A percentile compares a stretch with the other conserved stretches of the same genome.
Evolutionary conservation across 345 rosid genomes (phyloP).

Genomic region (Microthlaspi erraticum): DNA sequence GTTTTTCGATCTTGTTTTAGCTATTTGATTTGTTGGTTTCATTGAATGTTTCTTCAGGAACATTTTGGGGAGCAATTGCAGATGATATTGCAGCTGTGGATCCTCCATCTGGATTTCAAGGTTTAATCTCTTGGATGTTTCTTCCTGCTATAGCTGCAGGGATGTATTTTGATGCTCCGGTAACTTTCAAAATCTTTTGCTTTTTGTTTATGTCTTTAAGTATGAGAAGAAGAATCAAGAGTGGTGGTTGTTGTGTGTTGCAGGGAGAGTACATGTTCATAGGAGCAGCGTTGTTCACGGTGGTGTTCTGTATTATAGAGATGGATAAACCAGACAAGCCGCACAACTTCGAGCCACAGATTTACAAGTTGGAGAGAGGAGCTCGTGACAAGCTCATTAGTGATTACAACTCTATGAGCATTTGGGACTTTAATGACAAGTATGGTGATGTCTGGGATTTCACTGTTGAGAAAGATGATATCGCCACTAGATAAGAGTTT

Average conservation of each 20-base stretch:
- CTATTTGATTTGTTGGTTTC: not conserved
- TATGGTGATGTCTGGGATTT: conserved; percentile 96
- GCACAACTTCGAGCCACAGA: conserved; percentile 93
- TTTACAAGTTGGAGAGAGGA: conserved; percentile 83
- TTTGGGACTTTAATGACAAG: conserved; percentile 93
- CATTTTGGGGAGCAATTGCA: conserved; percentile 73
- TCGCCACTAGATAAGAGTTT: conserved; percentile 53
- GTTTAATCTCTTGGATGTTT: conserved; percentile 82
- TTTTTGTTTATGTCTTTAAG: no score
- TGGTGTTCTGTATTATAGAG: conserved; percentile 74
- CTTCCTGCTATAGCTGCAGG: conserved; percentile 81
- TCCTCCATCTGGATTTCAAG: conserved; percentile 84
- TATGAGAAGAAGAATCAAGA: conserved; percentile 6
- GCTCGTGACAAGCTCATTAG: conserved; percentile 86
- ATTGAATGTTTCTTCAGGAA: conserved; percentile 42
- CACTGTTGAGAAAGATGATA: conserved; percentile 66
- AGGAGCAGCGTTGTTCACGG: conserved; percentile 74
- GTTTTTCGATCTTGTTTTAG: not conserved
- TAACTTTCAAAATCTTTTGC: conserved; percentile 36
- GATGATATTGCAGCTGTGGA: conserved; percentile 67
- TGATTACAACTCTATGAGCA: conserved; percentile 85
- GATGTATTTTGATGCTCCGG: conserved; percentile 76
- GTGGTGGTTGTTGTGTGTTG: conserved; percentile 19
- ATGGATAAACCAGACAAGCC: conserved; percentile 93
- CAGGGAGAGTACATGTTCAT: conserved; percentile 86